phyloP scores from a whole-genome alignment of 2,329 filamentous ascomycete genomes.

The Aureobasidium sp. region DNA sequence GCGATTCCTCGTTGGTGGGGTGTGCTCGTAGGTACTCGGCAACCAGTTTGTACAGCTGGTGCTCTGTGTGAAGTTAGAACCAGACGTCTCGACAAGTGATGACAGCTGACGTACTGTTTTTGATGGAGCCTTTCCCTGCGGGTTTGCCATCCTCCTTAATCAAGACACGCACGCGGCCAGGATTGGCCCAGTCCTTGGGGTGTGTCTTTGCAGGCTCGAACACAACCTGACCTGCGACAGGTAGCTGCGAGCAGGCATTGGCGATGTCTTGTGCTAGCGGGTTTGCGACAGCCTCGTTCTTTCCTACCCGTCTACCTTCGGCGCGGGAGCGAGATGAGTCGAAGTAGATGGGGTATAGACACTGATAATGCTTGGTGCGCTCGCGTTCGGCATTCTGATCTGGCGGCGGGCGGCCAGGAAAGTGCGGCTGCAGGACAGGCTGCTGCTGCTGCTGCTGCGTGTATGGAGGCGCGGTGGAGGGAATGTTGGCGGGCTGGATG shows the following conservation, averaged over 20 bases:
- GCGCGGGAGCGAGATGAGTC: slow-evolving; percentile 66
- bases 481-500: slow-evolving; percentile 18
- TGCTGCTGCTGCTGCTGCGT: slow-evolving; percentile 28
- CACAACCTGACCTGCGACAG: slow-evolving; percentile 55
- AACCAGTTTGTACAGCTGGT: slow-evolving; percentile 78
- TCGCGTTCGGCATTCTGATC: slow-evolving; percentile 42
- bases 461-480: slow-evolving; percentile 19
- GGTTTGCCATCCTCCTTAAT: slow-evolving; percentile 54
- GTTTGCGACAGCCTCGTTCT: slow-evolving; percentile 66
- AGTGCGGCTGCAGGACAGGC: slow-evolving; percentile 24
- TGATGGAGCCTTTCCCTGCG: slow-evolving; percentile 43
- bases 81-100: too few relatives aligned
- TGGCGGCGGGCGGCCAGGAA: slow-evolving; percentile 15
- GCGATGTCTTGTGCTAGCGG: slow-evolving; percentile 86
- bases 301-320: slow-evolving; percentile 71
- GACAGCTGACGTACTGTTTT: slow-evolving; percentile 49
- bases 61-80: slow-evolving; percentile 47
- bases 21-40: slow-evolving; percentile 66
- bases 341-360: slow-evolving; percentile 94
- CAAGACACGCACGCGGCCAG: slow-evolving; percentile 75
- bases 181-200: slow-evolving; percentile 96
- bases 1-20: slow-evolving; percentile 65
- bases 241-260: slow-evolving; percentile 66
- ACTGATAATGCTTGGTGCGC: slow-evolving; percentile 68
- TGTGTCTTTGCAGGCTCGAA: slow-evolving; percentile 90